phyloP scores from a whole-genome alignment of 768 basidiomycete species.

The Amanita subjunquillea region DNA sequence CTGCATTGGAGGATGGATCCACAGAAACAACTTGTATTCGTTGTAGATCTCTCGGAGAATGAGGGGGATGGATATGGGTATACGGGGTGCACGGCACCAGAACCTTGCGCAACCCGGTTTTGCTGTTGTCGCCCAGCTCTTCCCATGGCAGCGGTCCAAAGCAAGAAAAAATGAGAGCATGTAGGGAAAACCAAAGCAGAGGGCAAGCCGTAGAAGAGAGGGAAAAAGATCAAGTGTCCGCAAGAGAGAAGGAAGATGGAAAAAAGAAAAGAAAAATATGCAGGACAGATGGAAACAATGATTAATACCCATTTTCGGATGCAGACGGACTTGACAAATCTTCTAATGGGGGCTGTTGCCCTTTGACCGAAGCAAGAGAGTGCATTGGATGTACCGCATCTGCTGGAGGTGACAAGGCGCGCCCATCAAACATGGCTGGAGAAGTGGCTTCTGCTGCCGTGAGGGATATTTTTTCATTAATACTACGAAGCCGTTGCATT shows the following conservation, averaged over 20 bases:
- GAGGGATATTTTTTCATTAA: constrained; percentile 81
- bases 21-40: constrained; percentile 16
- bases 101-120: neutral
- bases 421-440: constrained; percentile 37
- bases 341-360: constrained; percentile 53
- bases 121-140: neutral
- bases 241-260: constrained; percentile 16
- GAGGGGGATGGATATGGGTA: neutral
- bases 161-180: constrained; percentile 4
- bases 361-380: constrained; percentile 44
- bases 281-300: constrained; percentile 14
- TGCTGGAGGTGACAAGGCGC: constrained; percentile 57
- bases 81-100: constrained; percentile 8
- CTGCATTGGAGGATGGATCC: constrained; percentile 11
- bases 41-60: constrained; percentile 12
- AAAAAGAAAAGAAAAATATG: constrained; percentile 14
- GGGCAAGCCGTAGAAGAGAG: constrained; percentile 11
- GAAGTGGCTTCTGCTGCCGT: constrained; percentile 46
- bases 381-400: constrained; percentile 38
- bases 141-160: neutral
- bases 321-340: constrained; percentile 43
- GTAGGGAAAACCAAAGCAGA: constrained; percentile 12
- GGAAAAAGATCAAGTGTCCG: constrained; percentile 10
- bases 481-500: constrained; percentile 54
- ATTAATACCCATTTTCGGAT: constrained; percentile 38